A percentile compares a stretch with the other conserved stretches of the same genome.
Conservation (phyloP, 2,329 filamentous ascomycete species). For the Fonsecaea pedrosoi region DNA sequence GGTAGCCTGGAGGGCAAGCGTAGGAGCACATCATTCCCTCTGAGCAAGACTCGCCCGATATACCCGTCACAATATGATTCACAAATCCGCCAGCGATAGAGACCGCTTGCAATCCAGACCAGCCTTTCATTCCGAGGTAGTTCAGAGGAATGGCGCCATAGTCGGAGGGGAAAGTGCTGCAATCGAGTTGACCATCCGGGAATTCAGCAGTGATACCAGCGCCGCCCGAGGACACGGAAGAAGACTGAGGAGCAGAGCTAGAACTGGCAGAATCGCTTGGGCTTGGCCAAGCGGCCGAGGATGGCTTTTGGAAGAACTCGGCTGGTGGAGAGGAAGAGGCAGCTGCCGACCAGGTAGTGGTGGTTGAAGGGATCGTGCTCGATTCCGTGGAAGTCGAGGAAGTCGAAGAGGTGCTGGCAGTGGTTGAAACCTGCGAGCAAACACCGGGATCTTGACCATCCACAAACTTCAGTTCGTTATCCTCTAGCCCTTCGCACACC, state of each 20-base stretch:
- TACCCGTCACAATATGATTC: constrained; percentile 68
- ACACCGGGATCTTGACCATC: constrained; percentile 67
- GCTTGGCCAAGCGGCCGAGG: constrained; percentile 34
- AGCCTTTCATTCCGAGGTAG: constrained; percentile 75
- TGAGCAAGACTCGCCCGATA: constrained; percentile 66
- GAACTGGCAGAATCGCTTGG: constrained; percentile 38
- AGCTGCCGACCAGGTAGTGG: constrained; percentile 46
- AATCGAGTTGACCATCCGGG: constrained; percentile 74
- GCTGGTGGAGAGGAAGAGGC: constrained; percentile 40
- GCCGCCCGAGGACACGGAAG: constrained; percentile 41
- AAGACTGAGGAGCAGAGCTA: constrained; percentile 42
- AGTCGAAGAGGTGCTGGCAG: constrained; percentile 41
- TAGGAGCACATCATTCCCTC: constrained; percentile 83
- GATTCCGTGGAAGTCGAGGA: constrained; percentile 37
- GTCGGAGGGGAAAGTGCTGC: constrained; percentile 74
- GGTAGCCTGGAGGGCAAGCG: constrained; percentile 86
- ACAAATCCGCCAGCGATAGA: constrained; percentile 64
- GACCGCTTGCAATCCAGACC: constrained; percentile 76
- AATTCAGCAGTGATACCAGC: constrained; percentile 72
- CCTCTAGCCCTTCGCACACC: constrained; percentile 73
- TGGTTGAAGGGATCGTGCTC: constrained; percentile 42
- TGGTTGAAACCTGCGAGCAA: constrained; percentile 52
- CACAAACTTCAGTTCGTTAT: constrained; percentile 70
- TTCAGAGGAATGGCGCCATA: constrained; percentile 78
- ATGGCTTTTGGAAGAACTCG: constrained; percentile 60